Base-by-base conservation (phyloP, 1,139 yeast genomes). In the Scheffersomyces titani region DNA sequence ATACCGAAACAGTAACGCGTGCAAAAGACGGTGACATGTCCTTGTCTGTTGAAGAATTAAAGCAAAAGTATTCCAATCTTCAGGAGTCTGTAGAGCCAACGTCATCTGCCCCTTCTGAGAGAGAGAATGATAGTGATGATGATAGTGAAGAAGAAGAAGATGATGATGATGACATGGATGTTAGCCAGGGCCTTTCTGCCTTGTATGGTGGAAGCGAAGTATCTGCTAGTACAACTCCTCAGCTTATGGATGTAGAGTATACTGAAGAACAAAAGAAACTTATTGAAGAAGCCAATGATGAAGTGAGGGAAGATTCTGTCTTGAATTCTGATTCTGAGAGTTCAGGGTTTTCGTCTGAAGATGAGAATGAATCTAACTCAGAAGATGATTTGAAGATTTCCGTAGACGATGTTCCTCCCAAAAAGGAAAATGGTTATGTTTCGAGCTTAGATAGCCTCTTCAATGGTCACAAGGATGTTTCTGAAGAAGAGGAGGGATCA, bases 41-140 rank as follows among this genome's bases (percentile, higher is more conserved):
- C 44, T 74, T 91, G 48, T 78, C 92, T 0, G 82, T 89, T 1
- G 93, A 89, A 24, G 86, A 90, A 64, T 76, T 91, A 55, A 77
- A 79, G 47, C 77, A 77, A 51, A 91, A 91, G 67, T 91, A 91
- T 69, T 83, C 88, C 36, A 72, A 78, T 36, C 62, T 88, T 54
- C 81, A 81, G 44, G 64, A 60, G 13, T 64, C 73, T 0, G 55
- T 60, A 3, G 61, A 60, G 2, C 62, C 64, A 1, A 55, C 65
- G 4, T 58, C 65, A 6, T 44, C 50, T 2, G 57, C 54, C 7
- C n/a, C 52, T 9, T 19, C 13, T 16, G 22, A 22, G 6, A 19
- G 40, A 11, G 19, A 20, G 11, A 21, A 19, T 16, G 51, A 52
- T 11, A 5, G 47, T 49, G 44, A 53, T 57, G 11, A 53, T 13